These are phyloP conservation scores for Colletotrichum sp. DNA, from an alignment of 2,329 filamentous ascomycete genomes.

Conservation along the genomic window DNA sequence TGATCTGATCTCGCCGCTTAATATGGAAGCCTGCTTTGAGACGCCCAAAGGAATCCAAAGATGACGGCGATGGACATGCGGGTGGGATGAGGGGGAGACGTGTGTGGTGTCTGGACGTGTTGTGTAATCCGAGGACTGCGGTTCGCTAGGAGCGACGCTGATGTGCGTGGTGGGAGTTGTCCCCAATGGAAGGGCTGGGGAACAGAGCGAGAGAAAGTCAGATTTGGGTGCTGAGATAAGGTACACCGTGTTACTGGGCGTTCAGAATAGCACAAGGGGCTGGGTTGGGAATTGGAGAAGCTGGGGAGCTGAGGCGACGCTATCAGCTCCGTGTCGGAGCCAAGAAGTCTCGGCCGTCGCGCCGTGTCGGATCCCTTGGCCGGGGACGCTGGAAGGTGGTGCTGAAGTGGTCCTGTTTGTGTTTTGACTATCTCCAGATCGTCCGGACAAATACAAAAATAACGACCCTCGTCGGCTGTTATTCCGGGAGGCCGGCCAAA, in stretches of 20 bases:
- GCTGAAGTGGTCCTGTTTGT: not conserved
- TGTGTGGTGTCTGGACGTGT: not conserved
- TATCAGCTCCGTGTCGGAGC: constrained; percentile 11
- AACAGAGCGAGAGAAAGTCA: not conserved
- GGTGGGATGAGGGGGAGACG: not conserved
- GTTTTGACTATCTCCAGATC: not conserved
- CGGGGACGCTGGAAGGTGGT: not conserved
- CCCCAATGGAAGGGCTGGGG: not conserved
- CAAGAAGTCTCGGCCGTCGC: constrained; percentile 11
- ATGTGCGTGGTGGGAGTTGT: not conserved
- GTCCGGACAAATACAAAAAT: not conserved
- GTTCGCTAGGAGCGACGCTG: not conserved
- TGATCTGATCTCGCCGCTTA: not conserved
- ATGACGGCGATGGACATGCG: not conserved
- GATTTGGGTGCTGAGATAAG: not conserved
- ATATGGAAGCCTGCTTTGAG: not conserved
- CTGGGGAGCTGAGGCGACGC: constrained; percentile 5
- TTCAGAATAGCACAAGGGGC: not conserved
- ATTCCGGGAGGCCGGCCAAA: not conserved
- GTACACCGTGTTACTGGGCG: not conserved
- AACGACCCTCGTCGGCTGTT: not conserved
- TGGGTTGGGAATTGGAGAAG: not conserved
- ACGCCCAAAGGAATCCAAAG: not conserved
- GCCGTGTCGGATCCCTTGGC: constrained; percentile 10
- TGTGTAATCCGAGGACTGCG: not conserved